Evolutionary conservation across 176 grass and related monocot species (phyloP).

Genomic region (Stipa capillata): DNA sequence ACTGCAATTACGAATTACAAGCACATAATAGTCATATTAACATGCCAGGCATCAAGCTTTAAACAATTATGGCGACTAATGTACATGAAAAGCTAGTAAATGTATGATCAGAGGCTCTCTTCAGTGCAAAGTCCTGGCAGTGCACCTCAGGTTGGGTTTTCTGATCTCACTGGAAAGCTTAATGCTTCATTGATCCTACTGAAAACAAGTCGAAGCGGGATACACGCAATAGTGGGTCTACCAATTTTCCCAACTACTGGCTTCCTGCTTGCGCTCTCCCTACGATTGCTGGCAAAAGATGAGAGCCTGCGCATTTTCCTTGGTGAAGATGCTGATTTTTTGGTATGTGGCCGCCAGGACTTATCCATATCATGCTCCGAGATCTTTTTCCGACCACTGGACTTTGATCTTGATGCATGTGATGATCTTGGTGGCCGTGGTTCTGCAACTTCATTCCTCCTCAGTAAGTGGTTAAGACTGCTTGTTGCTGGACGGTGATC

Average conservation of each 20-base stretch:
- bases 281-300: slow-evolving; percentile 61
- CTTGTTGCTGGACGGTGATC: slow-evolving; percentile 16
- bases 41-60: slow-evolving; percentile 21
- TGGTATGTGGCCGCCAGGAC: slow-evolving; percentile 56
- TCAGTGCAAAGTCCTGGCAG: neutral
- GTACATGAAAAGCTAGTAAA: slow-evolving; percentile 37
- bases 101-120: slow-evolving; percentile 6
- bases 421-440: slow-evolving; percentile 30
- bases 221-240: slow-evolving; percentile 58
- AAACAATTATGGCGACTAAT: slow-evolving; percentile 27
- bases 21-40: slow-evolving; percentile 24
- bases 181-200: slow-evolving; percentile 96
- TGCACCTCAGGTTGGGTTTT: slow-evolving; percentile 42
- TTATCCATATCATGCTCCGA: slow-evolving; percentile 34
- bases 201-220: slow-evolving; percentile 89
- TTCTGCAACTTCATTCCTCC: slow-evolving; percentile 31
- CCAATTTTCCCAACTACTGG: slow-evolving; percentile 48
- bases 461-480: slow-evolving; percentile 45
- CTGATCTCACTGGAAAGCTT: slow-evolving; percentile 52
- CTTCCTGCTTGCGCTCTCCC: slow-evolving; percentile 38
- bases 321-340: slow-evolving; percentile 65
- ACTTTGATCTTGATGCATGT: slow-evolving; percentile 29
- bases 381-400: slow-evolving; percentile 24
- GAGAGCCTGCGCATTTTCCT: slow-evolving; percentile 96
- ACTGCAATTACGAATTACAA: slow-evolving; percentile 28